A percentile compares a stretch with the other conserved stretches of the same genome.
These are phyloP conservation scores for Myxozyma neglecta DNA, from an alignment of 805 yeast genomes.

Conservation along the genomic window DNA sequence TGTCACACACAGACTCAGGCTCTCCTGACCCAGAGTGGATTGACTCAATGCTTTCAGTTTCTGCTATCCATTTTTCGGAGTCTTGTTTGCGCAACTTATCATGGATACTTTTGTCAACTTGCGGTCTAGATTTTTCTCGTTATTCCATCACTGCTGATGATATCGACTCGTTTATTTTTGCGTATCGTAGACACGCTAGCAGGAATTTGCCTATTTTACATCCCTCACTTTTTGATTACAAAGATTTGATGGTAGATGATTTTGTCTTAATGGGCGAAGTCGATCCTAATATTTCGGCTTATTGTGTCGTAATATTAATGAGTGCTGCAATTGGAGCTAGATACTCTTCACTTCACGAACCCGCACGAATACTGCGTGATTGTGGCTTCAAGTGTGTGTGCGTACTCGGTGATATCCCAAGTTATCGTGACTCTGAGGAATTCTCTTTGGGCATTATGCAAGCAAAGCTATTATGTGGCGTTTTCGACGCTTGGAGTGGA, in stretches of 20 bases:
- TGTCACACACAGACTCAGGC: slow-evolving; percentile 6
- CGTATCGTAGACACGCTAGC: slow-evolving; percentile 3
- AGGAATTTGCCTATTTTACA: slow-evolving; percentile 6
- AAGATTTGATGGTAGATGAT: background rate
- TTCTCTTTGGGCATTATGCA: slow-evolving; percentile 13
- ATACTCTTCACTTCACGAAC: background rate
- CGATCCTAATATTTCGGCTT: slow-evolving; percentile 1
- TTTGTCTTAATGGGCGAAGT: background rate
- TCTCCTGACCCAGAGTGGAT: slow-evolving; percentile 7
- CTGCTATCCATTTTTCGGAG: slow-evolving; percentile 2
- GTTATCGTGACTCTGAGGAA: background rate
- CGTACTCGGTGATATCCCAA: background rate
- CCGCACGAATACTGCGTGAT: slow-evolving; percentile 8
- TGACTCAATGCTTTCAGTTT: background rate
- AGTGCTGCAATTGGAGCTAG: slow-evolving; percentile 16
- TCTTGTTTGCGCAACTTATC: background rate
- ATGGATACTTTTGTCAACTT: background rate
- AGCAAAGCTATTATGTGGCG: slow-evolving; percentile 15
- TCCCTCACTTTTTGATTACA: slow-evolving; percentile 1
- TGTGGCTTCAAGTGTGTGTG: background rate
- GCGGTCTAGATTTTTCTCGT: slow-evolving; percentile 1
- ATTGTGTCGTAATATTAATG: background rate
- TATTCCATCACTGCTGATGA: background rate
- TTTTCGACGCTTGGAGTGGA: slow-evolving; percentile 22
- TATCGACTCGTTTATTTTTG: background rate